A percentile compares a stretch with the other conserved stretches of the same genome.
Evolutionary conservation across 2,329 filamentous ascomycete genomes (phyloP).

Genomic region (Neoarthrinium moseri): DNA sequence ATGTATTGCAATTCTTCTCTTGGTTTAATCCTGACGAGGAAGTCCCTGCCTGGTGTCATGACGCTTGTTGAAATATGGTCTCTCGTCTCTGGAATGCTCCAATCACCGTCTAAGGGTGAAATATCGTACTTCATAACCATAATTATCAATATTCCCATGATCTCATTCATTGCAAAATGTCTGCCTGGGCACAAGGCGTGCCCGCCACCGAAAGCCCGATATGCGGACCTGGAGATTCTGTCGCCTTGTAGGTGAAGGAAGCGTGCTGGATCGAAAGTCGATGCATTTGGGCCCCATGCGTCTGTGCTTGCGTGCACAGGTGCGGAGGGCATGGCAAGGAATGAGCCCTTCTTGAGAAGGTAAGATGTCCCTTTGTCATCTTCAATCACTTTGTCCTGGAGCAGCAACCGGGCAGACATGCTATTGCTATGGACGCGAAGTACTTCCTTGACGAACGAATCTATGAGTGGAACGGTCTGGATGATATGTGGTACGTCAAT

Average conservation of each 20-base stretch:
- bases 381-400: conserved; percentile 11
- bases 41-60: background rate
- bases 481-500: background rate
- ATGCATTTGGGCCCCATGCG: background rate
- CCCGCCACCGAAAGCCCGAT: conserved; percentile 7
- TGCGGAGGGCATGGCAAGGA: background rate
- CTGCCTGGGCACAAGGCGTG: conserved; percentile 2
- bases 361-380: background rate
- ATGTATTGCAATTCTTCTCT: too few relatives aligned
- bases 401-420: conserved; percentile 24
- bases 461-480: background rate
- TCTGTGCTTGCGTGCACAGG: background rate
- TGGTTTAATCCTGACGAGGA: background rate
- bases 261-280: background rate
- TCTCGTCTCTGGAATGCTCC: background rate
- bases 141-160: conserved; percentile 2
- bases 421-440: background rate
- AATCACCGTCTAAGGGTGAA: background rate
- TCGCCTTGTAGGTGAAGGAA: conserved; percentile 1
- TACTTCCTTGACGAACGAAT: background rate
- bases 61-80: conserved; percentile 8
- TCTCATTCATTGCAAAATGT: conserved; percentile 8
- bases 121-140: conserved; percentile 9
- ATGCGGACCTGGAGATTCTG: background rate
- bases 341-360: conserved; percentile 4